Conservation (phyloP, 768 basidiomycete species). For the Clitopilus passeckerianus region DNA sequence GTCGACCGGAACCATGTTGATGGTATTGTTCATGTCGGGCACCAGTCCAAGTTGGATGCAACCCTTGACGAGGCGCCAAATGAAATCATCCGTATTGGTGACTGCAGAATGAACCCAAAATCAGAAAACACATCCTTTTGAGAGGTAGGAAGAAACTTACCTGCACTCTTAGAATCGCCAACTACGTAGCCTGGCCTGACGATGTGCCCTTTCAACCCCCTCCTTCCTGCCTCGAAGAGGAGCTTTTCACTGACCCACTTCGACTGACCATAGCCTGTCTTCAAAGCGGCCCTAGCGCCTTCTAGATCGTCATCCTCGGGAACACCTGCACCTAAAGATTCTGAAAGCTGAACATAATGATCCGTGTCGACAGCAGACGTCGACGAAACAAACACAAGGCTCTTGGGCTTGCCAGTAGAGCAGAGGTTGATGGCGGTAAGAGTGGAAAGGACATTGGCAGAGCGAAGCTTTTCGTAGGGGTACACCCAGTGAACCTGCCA, state of each 20-base stretch:
- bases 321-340: slow-evolving; percentile 67
- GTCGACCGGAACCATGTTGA: slow-evolving; percentile 98
- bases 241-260: slow-evolving; percentile 99
- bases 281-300: slow-evolving; percentile 67
- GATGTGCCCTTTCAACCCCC: slow-evolving; percentile 82
- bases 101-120: slow-evolving; percentile 38
- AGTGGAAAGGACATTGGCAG: slow-evolving; percentile 91
- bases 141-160: slow-evolving; percentile 34
- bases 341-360: slow-evolving; percentile 84
- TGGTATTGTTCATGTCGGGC: slow-evolving; percentile 96
- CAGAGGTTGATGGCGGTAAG: slow-evolving; percentile 80
- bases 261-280: slow-evolving; percentile 93
- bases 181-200: slow-evolving; percentile 95
- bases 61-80: slow-evolving; percentile 98
- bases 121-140: neutral
- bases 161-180: slow-evolving; percentile 84
- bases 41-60: slow-evolving; percentile 95
- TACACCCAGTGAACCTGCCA: slow-evolving; percentile 96
- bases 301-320: slow-evolving; percentile 88
- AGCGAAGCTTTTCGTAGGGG: slow-evolving; percentile 89
- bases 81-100: slow-evolving; percentile 98
- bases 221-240: slow-evolving; percentile 82
- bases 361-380: slow-evolving; percentile 94
- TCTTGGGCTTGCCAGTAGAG: slow-evolving; percentile 67
- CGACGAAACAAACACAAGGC: slow-evolving; percentile 87